These are phyloP conservation scores for Ophiostoma ulmi DNA, from an alignment of 2,329 filamentous ascomycete species.

Conservation along the genomic window DNA sequence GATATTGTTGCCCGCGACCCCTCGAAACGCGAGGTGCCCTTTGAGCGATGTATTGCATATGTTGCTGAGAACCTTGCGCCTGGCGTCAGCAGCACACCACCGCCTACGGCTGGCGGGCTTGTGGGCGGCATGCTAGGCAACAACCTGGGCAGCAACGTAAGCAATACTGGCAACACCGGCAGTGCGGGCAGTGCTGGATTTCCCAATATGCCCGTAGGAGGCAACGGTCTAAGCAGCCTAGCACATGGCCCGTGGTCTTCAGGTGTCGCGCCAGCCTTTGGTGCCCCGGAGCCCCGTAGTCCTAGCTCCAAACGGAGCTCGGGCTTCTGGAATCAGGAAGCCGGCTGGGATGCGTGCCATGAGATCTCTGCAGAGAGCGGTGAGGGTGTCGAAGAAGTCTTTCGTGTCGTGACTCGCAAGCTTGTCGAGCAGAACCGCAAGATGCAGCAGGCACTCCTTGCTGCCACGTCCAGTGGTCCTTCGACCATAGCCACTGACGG, in stretches of 20 bases:
- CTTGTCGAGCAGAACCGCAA: slow-evolving; percentile 60
- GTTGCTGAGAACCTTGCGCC: slow-evolving; percentile 87
- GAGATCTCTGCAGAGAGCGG: slow-evolving; percentile 92
- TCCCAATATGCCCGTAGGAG: neutral
- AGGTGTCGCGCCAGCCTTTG: slow-evolving; percentile 27
- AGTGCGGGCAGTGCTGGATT: slow-evolving; percentile 9
- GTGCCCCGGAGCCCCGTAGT: slow-evolving; percentile 48
- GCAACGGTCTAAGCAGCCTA: neutral
- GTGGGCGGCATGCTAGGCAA: slow-evolving; percentile 21
- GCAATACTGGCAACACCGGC: neutral
- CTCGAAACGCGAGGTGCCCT: slow-evolving; percentile 72
- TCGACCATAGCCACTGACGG: slow-evolving; percentile 28
- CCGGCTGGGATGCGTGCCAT: slow-evolving; percentile 95
- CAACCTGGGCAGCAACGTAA: slow-evolving; percentile 9
- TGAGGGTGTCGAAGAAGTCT: slow-evolving; percentile 95
- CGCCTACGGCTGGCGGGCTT: slow-evolving; percentile 50
- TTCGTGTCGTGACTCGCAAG: slow-evolving; percentile 63
- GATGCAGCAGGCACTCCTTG: slow-evolving; percentile 54
- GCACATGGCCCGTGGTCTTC: slow-evolving; percentile 22
- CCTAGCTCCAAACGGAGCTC: slow-evolving; percentile 62
- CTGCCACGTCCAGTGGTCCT: slow-evolving; percentile 46
- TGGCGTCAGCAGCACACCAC: slow-evolving; percentile 60
- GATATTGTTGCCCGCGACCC: slow-evolving; percentile 87
- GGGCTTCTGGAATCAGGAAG: slow-evolving; percentile 85
- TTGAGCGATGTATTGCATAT: slow-evolving; percentile 93